phyloP scores from a whole-genome alignment of 495 filamentous ascomycete species.

The Talaromyces thailandensis region DNA sequence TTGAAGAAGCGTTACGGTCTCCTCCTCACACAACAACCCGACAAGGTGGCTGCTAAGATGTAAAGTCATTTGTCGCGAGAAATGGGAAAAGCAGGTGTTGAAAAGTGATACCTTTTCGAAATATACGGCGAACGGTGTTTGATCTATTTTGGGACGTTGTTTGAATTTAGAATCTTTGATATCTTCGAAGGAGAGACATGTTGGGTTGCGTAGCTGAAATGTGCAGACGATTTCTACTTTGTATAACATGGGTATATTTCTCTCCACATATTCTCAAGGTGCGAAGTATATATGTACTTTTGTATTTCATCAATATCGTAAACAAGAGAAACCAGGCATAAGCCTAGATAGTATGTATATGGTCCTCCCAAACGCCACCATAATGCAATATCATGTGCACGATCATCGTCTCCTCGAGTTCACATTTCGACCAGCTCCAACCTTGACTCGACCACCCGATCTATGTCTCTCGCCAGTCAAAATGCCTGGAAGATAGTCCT shows the following conservation, averaged over 20 bases:
- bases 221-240: background rate
- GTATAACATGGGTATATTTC: background rate
- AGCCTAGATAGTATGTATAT: background rate
- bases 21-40: constrained; percentile 67
- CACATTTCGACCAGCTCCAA: constrained; percentile 80
- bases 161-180: background rate
- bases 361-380: constrained; percentile 4
- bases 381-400: constrained; percentile 4
- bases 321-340: background rate
- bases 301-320: background rate
- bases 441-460: constrained; percentile 55
- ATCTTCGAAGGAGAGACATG: background rate
- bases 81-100: constrained; percentile 14
- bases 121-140: constrained; percentile 39
- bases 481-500: constrained; percentile 83
- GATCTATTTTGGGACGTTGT: background rate
- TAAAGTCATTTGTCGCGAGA: constrained; percentile 12
- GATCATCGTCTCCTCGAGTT: constrained; percentile 66
- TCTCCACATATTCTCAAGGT: background rate
- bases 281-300: background rate
- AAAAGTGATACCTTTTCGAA: constrained; percentile 19
- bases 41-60: constrained; percentile 23
- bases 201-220: background rate
- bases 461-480: constrained; percentile 66
- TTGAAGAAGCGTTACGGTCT: constrained; percentile 87